Evolutionary conservation across 2,329 filamentous ascomycete genomes (phyloP), one percentile per base, ranked within the genome.

Genomic region (Aspergillus amoenus): DNA sequence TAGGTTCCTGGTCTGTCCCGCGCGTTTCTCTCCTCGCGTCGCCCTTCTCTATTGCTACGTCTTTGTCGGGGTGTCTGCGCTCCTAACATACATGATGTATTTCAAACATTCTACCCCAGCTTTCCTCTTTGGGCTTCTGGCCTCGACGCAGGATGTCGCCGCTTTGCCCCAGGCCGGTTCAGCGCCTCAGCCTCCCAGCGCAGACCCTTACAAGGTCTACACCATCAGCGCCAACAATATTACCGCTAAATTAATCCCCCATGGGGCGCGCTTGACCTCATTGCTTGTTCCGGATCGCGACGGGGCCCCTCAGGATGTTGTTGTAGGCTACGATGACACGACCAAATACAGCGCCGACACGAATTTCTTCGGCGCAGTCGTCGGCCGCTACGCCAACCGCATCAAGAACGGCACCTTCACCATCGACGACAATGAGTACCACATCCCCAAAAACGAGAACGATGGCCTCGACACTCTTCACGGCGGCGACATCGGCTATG

Each of bases 391-490:
- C 69, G 81, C 80, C 56, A 83, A 83, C 65, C 78, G 81, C 40
- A 82, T 82, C 69, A 82, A 79, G 72, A 84, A 84, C 57, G 80
- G 80, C 51, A 83, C 81, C 3, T 84, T 84, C 68, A 73, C 73
- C 21, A 71, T 84, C 56, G 77, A 81, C 52, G 77, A 74, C 18
- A 63, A 72, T 17, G 73, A 69, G 3, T 83, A 79, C 59, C 71
- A 82, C 27, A 76, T 82, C 32, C 75, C 79, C 0, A 71, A 74
- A 46, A 84, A 83, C 61, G 82, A 84, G 63, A 73, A 83, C 45
- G 70, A 65, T 39, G 80, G 81, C n/a, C 59, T 62, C 12, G 75
- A 83, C 64, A 82, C 82, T 18, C 76, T 84, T 15, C 82, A 84
- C 61, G 82, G 82, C 59, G 79, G 79, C 24, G 62, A 61, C 18